Conservation (phyloP, 2,329 filamentous ascomycete genomes). For the Ceratocystis huliohia region DNA sequence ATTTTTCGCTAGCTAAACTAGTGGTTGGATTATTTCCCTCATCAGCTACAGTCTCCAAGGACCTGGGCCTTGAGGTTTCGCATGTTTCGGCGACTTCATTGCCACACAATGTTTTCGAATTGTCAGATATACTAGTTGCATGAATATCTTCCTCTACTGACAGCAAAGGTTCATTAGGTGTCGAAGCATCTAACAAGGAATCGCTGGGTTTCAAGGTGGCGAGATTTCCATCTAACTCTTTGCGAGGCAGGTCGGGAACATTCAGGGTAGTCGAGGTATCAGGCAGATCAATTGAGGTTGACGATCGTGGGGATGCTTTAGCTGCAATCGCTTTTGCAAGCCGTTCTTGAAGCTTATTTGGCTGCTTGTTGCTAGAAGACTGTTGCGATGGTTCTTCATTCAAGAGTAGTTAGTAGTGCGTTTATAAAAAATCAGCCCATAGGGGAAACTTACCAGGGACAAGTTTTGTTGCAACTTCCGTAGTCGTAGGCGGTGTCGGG, state of each 20-base stretch:
- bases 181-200: no score
- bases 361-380: slow-evolving; percentile 51
- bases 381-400: slow-evolving; percentile 31
- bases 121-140: no score
- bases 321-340: slow-evolving; percentile 77
- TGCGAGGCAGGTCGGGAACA: no score
- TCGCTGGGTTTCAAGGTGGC: no score
- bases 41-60: neutral
- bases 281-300: neutral
- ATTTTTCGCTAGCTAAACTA: neutral
- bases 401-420: neutral
- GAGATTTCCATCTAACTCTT: no score
- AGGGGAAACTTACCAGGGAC: neutral
- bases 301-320: slow-evolving; percentile 31
- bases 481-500: neutral
- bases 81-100: no score
- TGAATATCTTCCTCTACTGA: no score
- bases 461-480: neutral
- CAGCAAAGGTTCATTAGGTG: no score
- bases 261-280: neutral
- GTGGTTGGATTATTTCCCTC: neutral
- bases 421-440: neutral
- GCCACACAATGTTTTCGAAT: no score
- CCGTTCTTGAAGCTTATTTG: slow-evolving; percentile 77
- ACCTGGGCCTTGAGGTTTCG: no score